These are phyloP conservation scores for Alternaria sp. DNA, from an alignment of 2,329 filamentous ascomycete species.

Conservation along the genomic window DNA sequence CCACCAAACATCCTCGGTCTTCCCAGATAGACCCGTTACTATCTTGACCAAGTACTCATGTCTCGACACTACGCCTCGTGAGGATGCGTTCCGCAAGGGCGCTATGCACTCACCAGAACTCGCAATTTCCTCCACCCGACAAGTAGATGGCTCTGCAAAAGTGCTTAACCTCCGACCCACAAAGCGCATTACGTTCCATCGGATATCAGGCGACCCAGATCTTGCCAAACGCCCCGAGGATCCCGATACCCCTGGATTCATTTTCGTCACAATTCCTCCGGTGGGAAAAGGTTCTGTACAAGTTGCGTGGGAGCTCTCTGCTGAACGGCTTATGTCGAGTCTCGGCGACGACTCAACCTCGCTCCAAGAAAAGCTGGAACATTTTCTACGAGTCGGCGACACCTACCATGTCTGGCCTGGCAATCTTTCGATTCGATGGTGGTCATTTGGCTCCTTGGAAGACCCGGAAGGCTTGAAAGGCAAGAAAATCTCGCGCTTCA, in stretches of 20 bases:
- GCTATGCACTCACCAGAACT: slow-evolving; percentile 14
- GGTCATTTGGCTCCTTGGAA: slow-evolving; percentile 17
- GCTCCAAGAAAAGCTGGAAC: slow-evolving; percentile 13
- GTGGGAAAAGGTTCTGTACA: slow-evolving; percentile 11
- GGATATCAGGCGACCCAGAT: slow-evolving; percentile 15
- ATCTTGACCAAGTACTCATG: slow-evolving; percentile 17
- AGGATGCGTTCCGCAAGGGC: slow-evolving; percentile 13
- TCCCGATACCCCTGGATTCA: slow-evolving; percentile 15
- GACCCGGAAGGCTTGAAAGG: slow-evolving; percentile 12
- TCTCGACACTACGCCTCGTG: slow-evolving; percentile 15
- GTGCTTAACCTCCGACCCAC: slow-evolving; percentile 13
- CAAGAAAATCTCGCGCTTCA: slow-evolving; percentile 16
- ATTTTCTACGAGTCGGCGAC: slow-evolving; percentile 14
- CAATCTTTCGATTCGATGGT: slow-evolving; percentile 13
- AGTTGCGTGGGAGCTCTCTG: slow-evolving; percentile 11
- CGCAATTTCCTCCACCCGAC: slow-evolving; percentile 4
- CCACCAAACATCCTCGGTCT: slow-evolving; percentile 11
- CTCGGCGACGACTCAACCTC: slow-evolving; percentile 9
- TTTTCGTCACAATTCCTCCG: slow-evolving; percentile 13
- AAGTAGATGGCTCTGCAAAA: slow-evolving; percentile 14
- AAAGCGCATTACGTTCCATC: slow-evolving; percentile 11
- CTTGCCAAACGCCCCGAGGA: slow-evolving; percentile 11
- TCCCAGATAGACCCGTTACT: slow-evolving; percentile 12
- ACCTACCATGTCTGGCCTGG: slow-evolving; percentile 12
- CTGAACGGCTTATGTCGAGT: slow-evolving; percentile 10